phyloP scores from a whole-genome alignment of 805 yeast genomes.

The Candida morakotiae region DNA sequence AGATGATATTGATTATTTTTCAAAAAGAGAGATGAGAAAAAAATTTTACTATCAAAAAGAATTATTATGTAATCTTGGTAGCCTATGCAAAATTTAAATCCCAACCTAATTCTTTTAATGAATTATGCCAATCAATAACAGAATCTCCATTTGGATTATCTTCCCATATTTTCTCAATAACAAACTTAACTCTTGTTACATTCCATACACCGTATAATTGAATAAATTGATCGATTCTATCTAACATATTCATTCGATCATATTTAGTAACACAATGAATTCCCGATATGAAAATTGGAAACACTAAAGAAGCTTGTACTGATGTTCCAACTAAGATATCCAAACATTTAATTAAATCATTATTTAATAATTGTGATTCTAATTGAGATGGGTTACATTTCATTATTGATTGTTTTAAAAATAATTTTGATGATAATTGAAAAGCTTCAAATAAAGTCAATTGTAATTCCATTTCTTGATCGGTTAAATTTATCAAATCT shows the following conservation, averaged over 20 bases:
- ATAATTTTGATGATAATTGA: constrained; percentile 65
- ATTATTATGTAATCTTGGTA: constrained; percentile 3
- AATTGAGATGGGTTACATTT: constrained; percentile 56
- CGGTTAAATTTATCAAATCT: constrained; percentile 37
- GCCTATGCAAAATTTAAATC: constrained; percentile 67
- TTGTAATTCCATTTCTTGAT: constrained; percentile 59
- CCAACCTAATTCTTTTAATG: constrained; percentile 68
- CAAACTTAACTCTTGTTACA: constrained; percentile 39
- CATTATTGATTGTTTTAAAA: constrained; percentile 61
- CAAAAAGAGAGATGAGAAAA: constrained; percentile 3
- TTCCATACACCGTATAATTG: constrained; percentile 68
- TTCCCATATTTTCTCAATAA: constrained; percentile 48
- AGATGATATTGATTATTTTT: neutral
- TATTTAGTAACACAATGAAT: constrained; percentile 53
- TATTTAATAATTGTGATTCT: constrained; percentile 57
- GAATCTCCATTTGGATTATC: constrained; percentile 48
- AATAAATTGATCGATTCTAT: constrained; percentile 52
- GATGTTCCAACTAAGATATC: constrained; percentile 61
- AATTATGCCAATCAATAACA: constrained; percentile 69
- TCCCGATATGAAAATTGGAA: constrained; percentile 78
- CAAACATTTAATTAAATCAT: constrained; percentile 51
- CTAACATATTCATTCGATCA: constrained; percentile 51
- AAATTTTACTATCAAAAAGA: neutral
- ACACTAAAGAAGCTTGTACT: constrained; percentile 68
- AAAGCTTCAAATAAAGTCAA: constrained; percentile 67